Evolutionary conservation across 2,329 filamentous ascomycete species (phyloP).

Genomic region (Fusarium denticulatum): DNA sequence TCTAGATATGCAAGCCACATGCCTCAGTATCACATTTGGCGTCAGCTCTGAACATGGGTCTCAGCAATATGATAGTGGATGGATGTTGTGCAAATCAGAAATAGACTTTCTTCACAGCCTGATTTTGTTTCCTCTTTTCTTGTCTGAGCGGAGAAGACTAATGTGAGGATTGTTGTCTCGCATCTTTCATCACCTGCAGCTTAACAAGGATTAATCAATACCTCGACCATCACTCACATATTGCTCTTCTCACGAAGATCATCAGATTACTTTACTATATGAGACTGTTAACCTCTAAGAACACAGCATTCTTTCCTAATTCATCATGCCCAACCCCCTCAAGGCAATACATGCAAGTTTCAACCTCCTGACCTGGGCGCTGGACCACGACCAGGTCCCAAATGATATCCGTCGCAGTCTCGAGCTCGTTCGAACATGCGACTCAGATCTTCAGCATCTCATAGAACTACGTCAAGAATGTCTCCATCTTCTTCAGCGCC

Average conservation of each 20-base stretch:
- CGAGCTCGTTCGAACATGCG: conserved; percentile 47
- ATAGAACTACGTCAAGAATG: conserved; percentile 46
- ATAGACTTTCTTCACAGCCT: neutral
- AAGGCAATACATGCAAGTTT: conserved; percentile 21
- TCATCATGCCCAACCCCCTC: conserved; percentile 22
- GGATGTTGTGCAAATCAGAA: neutral
- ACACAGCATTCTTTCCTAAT: neutral
- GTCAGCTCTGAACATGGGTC: conserved; percentile 3
- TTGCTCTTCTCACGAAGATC: neutral
- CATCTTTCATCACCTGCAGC: neutral
- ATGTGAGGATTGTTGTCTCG: neutral
- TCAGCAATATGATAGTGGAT: neutral
- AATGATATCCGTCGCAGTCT: conserved; percentile 43
- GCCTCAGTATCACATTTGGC: neutral
- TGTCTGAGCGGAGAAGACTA: neutral
- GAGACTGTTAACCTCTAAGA: no score
- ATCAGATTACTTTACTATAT: neutral
- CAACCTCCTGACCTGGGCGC: conserved; percentile 22
- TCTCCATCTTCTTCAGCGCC: conserved; percentile 37
- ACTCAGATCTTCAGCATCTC: conserved; percentile 47
- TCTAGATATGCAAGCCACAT: conserved; percentile 10
- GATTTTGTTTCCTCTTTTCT: neutral
- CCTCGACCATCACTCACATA: neutral
- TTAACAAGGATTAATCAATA: neutral
- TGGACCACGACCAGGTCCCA: conserved; percentile 42